Evolutionary conservation across 441 rosid genomes (phyloP).

Genomic region (Raphanus hybrid): DNA sequence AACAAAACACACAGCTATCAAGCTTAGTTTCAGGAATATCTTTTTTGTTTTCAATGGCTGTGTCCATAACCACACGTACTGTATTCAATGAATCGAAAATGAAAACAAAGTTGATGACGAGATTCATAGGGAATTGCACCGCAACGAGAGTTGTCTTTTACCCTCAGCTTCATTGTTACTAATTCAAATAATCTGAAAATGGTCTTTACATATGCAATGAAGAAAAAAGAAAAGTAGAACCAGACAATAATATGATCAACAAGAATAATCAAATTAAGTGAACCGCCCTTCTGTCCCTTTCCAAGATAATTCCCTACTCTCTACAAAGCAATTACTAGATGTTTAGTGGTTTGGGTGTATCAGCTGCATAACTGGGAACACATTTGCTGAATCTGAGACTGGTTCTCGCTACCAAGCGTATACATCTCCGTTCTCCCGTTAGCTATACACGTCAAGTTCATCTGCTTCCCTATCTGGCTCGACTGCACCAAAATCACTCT

Average conservation of each 20-base stretch:
- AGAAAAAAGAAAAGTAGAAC: slow-evolving; percentile 22
- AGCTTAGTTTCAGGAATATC: too few species aligned
- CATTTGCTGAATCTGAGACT: slow-evolving; percentile 48
- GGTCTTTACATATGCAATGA: slow-evolving; percentile 19
- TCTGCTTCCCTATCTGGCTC: slow-evolving; percentile 49
- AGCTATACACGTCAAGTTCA: slow-evolving; percentile 68
- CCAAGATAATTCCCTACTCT: slow-evolving; percentile 33
- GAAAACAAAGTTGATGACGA: slow-evolving; percentile 1
- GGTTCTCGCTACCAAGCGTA: slow-evolving; percentile 32
- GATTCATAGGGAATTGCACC: neutral
- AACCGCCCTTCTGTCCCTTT: slow-evolving; percentile 18
- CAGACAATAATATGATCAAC: slow-evolving; percentile 31
- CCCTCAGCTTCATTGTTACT: slow-evolving; percentile 13
- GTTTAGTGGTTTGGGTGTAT: slow-evolving; percentile 25
- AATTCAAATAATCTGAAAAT: neutral
- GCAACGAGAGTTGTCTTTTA: slow-evolving; percentile 9
- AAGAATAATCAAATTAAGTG: slow-evolving; percentile 25
- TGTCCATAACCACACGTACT: neutral
- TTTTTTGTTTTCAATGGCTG: too few species aligned
- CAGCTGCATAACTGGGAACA: slow-evolving; percentile 71
- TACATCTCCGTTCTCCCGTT: slow-evolving; percentile 54
- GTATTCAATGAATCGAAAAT: neutral
- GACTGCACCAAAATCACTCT: slow-evolving; percentile 53
- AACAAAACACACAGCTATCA: too few species aligned
- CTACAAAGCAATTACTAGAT: slow-evolving; percentile 32